Percentiles rank a stretch among this genome's conserved stretches.
Conservation (phyloP, 192 early-diverging fungal species). For the Polychytrium aggregatum region DNA sequence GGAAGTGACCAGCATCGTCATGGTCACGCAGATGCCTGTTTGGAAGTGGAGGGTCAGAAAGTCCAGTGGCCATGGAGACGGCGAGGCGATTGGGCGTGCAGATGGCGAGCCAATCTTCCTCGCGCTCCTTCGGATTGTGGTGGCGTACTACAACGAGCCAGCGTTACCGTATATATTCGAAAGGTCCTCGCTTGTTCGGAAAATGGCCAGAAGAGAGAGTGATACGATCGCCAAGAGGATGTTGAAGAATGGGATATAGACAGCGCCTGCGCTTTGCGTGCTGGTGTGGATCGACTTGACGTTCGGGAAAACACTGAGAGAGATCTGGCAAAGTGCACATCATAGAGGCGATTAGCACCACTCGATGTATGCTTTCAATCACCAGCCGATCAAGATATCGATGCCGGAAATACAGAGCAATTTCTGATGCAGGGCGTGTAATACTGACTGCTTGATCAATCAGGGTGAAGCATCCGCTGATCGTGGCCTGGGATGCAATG, state of each 20-base stretch:
- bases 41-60: not conserved
- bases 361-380: too few species aligned
- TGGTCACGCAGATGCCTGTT: conserved; percentile 19
- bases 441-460: conserved; percentile 33
- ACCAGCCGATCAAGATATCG: too few species aligned
- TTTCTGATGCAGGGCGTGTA: not conserved
- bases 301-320: conserved; percentile 33
- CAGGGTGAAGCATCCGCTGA: conserved; percentile 38
- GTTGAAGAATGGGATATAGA: conserved; percentile 44
- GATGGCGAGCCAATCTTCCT: too few species aligned
- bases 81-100: too few species aligned
- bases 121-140: too few species aligned
- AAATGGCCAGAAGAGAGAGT: conserved; percentile 22
- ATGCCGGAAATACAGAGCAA: too few species aligned
- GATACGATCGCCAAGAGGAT: conserved; percentile 26
- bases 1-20: conserved; percentile 23
- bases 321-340: conserved; percentile 19
- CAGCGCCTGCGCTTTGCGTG: conserved; percentile 12
- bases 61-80: too few species aligned
- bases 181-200: conserved; percentile 21
- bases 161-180: conserved; percentile 34
- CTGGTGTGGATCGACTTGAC: conserved; percentile 30
- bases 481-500: conserved; percentile 46
- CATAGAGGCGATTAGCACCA: too few species aligned
- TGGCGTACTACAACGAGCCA: too few species aligned